Evolutionary conservation across 805 yeast species (phyloP), one percentile per base, ranked within the genome.

Genomic region (Teunomyces panamensis): DNA sequence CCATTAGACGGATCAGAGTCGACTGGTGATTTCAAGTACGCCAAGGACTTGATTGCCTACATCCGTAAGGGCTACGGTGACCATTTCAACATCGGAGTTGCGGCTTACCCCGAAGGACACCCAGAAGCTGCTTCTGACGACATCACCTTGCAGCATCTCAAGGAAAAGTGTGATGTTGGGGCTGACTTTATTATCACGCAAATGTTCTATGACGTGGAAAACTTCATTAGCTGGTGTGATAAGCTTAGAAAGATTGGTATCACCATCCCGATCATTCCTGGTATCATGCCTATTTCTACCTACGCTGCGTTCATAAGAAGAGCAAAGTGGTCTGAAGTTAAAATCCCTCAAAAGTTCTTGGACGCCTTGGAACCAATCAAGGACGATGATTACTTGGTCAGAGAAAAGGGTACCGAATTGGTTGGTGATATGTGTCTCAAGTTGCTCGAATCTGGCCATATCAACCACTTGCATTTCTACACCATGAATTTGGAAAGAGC

Each of bases 201-300:
- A 68, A 88, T 94, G 97, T 92, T 94, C 67, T 94, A 94, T 67
- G 97, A 94, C 62, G 94, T 78, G 9, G 96, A 91, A 42, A 79
- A 78, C 50, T 94, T 92, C 67, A 78, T 94, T 49, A 58, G 67
- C 9, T 94, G 99, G 99, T 89, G 94, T 58, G 65, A 74, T 14
- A 68, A 73, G 50, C 78, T 92, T 47, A 79, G 92, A 56, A 81
- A 75, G 17, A 72, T 73, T 17, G 97, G 96, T 17, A 79, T 94
- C 53, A 74, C 75, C 34, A 83, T 88, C 45, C 98, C 98, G 27
- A 87, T 94, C 55, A 85, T 94, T 50, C 99, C 99, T 1, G 99
- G 99, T 10, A 90, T 94, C 67, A 94, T 94, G 99, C 99, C 99
- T 17, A 91, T 94, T 49, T 84, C 96, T n/a, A 89, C 97, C 3